Evolutionary conservation across 2,329 filamentous ascomycete genomes (phyloP), one percentile per base, ranked within the genome.

Genomic region (Aspergillus sp.): DNA sequence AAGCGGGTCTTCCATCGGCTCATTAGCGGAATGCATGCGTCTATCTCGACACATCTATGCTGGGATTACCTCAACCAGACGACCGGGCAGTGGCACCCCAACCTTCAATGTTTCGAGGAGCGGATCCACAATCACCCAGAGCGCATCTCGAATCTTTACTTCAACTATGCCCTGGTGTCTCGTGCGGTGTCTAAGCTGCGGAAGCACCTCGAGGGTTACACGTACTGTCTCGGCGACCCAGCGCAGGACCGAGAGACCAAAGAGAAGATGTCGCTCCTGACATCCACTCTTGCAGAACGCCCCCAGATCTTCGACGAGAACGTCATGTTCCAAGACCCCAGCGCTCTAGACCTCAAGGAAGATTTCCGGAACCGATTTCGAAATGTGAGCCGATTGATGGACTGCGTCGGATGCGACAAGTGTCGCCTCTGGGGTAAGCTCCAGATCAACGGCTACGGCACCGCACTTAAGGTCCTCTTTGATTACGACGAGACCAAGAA

Each of bases 1-100:
- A 98, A 99, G 82, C 89, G 95, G n/a, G 95, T 98, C 39, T 99
- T 99, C 74, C 95, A 98, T 77, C 86, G 93, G 6, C 87, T 99
- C 62, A 87, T 99, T 61, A 96, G 92, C 52, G 95, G 95, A 44
- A 97, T 99, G 95, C 95, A 99, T 75, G 91, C 95, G 15, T 96
- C 93, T 63, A 99, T 99, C 74, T 96, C 91, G 64, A 90, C 93
- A 0, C 95, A 99, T 76, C 81, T 99, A 43, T 99, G 95, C 83
- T 95, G 90, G 87, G 90, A 98, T 69, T 96, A 95, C 69, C 81
- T 98, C 62, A 97, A 99, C 76, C 92, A 97, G 77, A 92, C 90
- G 2, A 97, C 93, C 0, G 95, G 95, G 58, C 79, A 91, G 75
- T 99, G 95, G 95, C 86, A 88, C 50, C 93, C 92, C 23, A 99